Conservation (phyloP, 139 green algal species). For the Micromonas pusilla region DNA sequence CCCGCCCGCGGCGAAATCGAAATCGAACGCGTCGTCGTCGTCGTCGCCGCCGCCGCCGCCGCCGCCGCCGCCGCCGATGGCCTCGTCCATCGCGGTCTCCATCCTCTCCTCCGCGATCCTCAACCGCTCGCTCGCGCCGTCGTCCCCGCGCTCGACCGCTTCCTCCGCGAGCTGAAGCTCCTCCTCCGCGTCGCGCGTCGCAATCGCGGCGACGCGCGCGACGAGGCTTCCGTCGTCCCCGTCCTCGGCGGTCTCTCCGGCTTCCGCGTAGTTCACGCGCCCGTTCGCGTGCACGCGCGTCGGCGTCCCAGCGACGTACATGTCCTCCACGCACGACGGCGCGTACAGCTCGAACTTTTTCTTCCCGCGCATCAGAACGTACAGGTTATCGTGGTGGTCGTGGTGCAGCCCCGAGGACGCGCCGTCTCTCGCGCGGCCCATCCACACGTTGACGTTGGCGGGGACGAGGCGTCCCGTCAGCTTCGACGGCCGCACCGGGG, state of each 20-base stretch:
- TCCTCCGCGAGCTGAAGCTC: neutral
- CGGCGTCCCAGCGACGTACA: slow-evolving; percentile 7
- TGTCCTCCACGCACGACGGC: neutral
- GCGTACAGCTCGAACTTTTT: slow-evolving; percentile 31
- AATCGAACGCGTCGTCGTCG: slow-evolving; percentile 7
- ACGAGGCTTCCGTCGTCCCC: neutral
- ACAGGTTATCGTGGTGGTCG: slow-evolving; percentile 38
- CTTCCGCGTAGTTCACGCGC: slow-evolving; percentile 24
- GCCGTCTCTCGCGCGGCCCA: neutral
- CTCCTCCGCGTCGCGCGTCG: neutral
- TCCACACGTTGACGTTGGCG: slow-evolving; percentile 21
- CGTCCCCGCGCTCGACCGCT: neutral
- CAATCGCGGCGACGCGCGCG: neutral
- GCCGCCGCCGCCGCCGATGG: neutral
- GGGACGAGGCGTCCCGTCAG: neutral
- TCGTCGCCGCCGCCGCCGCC: neutral
- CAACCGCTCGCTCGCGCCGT: neutral
- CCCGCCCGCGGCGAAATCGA: neutral
- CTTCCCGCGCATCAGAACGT: slow-evolving; percentile 22
- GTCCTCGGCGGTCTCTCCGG: neutral
- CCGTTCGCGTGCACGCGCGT: slow-evolving; percentile 23
- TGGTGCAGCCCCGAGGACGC: slow-evolving; percentile 28
- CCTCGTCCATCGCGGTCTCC: neutral
- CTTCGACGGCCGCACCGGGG: neutral
- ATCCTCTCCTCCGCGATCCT: neutral